Percentiles rank a stretch among this genome's conserved stretches.
phyloP scores from a whole-genome alignment of 2,329 filamentous ascomycete genomes.

The Fusarium staphyleae region DNA sequence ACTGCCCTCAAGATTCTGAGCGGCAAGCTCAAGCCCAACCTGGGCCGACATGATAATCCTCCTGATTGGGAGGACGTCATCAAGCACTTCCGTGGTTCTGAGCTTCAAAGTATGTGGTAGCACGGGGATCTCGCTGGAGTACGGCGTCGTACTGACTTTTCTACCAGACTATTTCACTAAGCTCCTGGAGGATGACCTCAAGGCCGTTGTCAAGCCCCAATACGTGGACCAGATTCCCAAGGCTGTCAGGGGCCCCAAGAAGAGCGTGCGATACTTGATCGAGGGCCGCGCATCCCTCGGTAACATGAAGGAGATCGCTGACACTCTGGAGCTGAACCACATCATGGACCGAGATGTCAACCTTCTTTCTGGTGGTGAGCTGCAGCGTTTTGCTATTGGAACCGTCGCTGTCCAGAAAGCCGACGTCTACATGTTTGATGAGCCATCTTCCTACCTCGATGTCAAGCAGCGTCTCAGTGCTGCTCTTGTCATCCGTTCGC shows the following conservation, averaged over 20 bases:
- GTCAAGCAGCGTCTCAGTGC: conserved; percentile 98
- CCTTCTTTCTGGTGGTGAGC: conserved; percentile 92
- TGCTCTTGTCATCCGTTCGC: conserved; percentile 88
- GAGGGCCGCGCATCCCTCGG: conserved; percentile 77
- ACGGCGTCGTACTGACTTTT: neutral
- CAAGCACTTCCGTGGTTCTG: conserved; percentile 97
- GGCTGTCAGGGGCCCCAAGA: conserved; percentile 82
- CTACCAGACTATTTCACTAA: conserved; percentile 91
- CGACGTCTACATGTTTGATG: conserved; percentile 99
- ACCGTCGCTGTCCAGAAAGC: conserved; percentile 95
- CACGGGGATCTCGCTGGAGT: neutral
- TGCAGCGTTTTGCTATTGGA: conserved; percentile 97
- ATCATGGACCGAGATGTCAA: conserved; percentile 92
- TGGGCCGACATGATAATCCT: conserved; percentile 93
- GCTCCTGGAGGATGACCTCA: conserved; percentile 93
- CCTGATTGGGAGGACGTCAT: conserved; percentile 99
- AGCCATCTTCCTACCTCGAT: conserved; percentile 98
- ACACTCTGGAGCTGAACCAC: conserved; percentile 85
- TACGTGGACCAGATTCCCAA: conserved; percentile 98
- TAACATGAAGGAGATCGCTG: conserved; percentile 82
- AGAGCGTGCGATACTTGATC: conserved; percentile 81
- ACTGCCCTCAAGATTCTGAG: conserved; percentile 99
- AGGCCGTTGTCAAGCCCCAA: conserved; percentile 98
- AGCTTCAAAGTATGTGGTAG: conserved; percentile 81
- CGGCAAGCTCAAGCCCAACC: conserved; percentile 97